Conservation (phyloP, 169 alveolate genomes). For the Plasmodium coatneyi region DNA sequence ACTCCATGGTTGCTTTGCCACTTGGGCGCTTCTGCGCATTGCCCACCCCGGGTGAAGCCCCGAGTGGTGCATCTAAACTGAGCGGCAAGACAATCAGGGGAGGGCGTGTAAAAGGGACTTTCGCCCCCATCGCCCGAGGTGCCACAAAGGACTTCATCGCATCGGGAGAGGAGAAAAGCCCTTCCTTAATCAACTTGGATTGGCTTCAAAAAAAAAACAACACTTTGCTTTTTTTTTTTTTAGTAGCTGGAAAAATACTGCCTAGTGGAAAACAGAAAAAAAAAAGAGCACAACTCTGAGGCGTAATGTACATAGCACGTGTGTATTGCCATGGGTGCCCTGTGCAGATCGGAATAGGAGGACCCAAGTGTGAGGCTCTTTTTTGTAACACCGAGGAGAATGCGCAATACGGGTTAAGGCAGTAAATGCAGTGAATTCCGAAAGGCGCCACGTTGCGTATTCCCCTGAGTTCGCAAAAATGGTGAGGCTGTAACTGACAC, state of each 20-base stretch:
- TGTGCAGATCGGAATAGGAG: neutral
- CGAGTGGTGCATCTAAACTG: conserved; percentile 1
- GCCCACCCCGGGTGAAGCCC: neutral
- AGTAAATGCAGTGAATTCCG: neutral
- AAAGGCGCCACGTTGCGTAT: neutral
- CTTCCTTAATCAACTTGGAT: neutral
- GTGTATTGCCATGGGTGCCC: neutral
- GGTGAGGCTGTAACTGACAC: neutral
- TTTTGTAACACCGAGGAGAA: neutral
- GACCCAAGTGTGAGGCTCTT: neutral
- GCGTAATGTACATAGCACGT: neutral
- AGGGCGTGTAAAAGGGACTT: neutral
- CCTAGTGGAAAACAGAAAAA: neutral
- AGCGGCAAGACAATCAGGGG: neutral
- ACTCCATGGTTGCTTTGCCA: neutral
- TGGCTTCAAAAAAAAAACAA: neutral
- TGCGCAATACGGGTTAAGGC: neutral
- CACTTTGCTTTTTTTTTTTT: neutral
- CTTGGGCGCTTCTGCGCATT: neutral
- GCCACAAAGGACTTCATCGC: neutral
- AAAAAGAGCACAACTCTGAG: neutral
- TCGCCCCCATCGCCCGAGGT: neutral
- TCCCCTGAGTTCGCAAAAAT: neutral
- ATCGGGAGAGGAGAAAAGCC: neutral
- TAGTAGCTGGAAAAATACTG: neutral